These are phyloP conservation scores for Picochlorum sp. DNA, from an alignment of 139 green algal genomes.

Conservation along the genomic window DNA sequence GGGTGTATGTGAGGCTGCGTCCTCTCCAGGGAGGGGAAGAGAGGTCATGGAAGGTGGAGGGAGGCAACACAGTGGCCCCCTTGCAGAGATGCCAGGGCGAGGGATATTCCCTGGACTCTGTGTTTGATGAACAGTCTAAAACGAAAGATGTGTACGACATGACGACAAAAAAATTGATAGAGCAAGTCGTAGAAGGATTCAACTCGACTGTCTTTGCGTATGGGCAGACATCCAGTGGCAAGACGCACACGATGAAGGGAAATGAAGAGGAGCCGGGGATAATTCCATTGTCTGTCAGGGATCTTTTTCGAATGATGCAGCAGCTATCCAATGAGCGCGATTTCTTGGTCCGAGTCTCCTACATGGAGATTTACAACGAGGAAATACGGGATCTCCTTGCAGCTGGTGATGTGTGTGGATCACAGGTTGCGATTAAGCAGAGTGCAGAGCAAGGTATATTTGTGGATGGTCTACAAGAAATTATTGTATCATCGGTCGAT, in stretches of 20 bases:
- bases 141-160: slow-evolving; percentile 63
- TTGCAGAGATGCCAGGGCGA: slow-evolving; percentile 19
- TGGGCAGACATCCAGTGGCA: slow-evolving; percentile 89
- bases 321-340: slow-evolving; percentile 28
- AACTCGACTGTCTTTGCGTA: slow-evolving; percentile 96
- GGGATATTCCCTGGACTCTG: slow-evolving; percentile 63
- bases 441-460: slow-evolving; percentile 43
- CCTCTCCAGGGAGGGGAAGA: too few relatives aligned
- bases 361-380: slow-evolving; percentile 99
- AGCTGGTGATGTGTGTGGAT: slow-evolving; percentile 71
- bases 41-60: too few relatives aligned
- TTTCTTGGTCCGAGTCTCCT: slow-evolving; percentile 91
- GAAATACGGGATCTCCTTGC: slow-evolving; percentile 91
- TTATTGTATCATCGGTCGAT: slow-evolving; percentile 67
- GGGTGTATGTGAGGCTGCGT: too few relatives aligned
- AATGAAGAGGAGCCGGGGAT: slow-evolving; percentile 57
- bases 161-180: slow-evolving; percentile 49
- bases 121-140: slow-evolving; percentile 51
- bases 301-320: slow-evolving; percentile 72
- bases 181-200: slow-evolving; percentile 73
- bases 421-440: slow-evolving; percentile 57
- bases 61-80: background rate
- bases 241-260: slow-evolving; percentile 94
- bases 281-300: slow-evolving; percentile 67
- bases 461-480: slow-evolving; percentile 86